These are phyloP conservation scores for Phytophthora hibernalis DNA, from an alignment of 352 stramenopile species.

Conservation along the genomic window DNA sequence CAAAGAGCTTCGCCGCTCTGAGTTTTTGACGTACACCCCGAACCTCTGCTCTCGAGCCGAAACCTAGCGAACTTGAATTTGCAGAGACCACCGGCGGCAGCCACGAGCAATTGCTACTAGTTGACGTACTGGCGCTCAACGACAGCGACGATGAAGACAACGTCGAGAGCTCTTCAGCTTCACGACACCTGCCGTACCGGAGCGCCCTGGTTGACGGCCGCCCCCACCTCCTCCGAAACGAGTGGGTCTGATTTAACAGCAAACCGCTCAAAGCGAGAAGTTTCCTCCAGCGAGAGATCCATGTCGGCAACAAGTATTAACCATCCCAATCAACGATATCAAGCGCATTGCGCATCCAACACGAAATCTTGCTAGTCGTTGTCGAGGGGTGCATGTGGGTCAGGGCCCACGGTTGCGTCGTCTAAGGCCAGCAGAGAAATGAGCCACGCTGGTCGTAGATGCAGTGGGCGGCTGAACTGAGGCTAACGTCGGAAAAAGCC, in stretches of 20 bases:
- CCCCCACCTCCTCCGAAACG: constrained; percentile 17
- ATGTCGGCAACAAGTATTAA: no score
- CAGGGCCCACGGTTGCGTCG: no score
- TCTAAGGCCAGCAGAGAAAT: no score
- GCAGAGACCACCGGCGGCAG: constrained; percentile 13
- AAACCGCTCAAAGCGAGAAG: constrained; percentile 1
- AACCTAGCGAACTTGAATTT: constrained; percentile 7
- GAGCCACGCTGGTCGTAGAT: no score
- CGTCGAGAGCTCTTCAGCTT: neutral
- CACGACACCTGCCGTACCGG: constrained; percentile 25
- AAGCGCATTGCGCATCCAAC: no score
- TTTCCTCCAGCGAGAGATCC: neutral
- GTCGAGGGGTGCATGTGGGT: no score
- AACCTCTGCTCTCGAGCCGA: neutral
- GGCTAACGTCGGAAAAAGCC: no score
- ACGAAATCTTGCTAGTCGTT: no score
- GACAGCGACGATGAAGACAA: constrained; percentile 14
- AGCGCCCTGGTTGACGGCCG: constrained; percentile 11
- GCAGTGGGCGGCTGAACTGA: no score
- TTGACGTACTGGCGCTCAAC: constrained; percentile 19
- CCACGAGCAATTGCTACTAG: constrained; percentile 23
- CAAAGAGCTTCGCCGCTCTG: constrained; percentile 10
- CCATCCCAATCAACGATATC: no score
- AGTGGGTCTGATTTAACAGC: constrained; percentile 27
- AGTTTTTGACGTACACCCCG: constrained; percentile 6